A percentile compares a stretch with the other conserved stretches of the same genome.
phyloP scores from a whole-genome alignment of 495 filamentous ascomycete species.

The Gamarada debralockiae region DNA sequence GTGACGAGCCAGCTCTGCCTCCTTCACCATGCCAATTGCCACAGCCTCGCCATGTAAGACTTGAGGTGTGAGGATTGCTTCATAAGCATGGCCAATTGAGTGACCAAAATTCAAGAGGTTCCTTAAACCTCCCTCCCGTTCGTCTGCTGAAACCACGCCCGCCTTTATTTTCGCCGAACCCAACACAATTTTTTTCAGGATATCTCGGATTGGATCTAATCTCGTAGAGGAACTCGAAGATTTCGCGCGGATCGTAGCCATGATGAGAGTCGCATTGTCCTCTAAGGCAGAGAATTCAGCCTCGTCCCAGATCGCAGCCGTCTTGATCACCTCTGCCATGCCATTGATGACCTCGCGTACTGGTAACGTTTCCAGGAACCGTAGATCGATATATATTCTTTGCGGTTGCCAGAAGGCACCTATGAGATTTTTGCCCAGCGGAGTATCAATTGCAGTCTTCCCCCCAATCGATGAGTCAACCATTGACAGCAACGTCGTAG shows the following conservation, averaged over 20 bases:
- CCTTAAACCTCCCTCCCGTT: slow-evolving; percentile 88
- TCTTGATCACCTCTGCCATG: slow-evolving; percentile 99
- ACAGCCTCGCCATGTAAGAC: slow-evolving; percentile 94
- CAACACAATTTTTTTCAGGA: slow-evolving; percentile 81
- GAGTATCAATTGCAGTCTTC: slow-evolving; percentile 96
- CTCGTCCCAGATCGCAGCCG: slow-evolving; percentile 92
- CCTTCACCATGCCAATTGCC: slow-evolving; percentile 96
- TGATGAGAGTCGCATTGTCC: slow-evolving; percentile 68
- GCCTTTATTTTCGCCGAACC: slow-evolving; percentile 91
- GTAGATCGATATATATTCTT: slow-evolving; percentile 89
- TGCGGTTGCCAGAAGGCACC: slow-evolving; percentile 96
- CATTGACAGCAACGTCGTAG: slow-evolving; percentile 93
- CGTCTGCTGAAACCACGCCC: slow-evolving; percentile 86
- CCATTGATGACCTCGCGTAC: slow-evolving; percentile 96
- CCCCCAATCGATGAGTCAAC: slow-evolving; percentile 98
- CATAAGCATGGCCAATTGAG: slow-evolving; percentile 95
- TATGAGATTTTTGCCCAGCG: slow-evolving; percentile 94
- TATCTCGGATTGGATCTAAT: slow-evolving; percentile 65
- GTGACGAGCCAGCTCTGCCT: slow-evolving; percentile 88
- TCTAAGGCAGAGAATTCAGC: slow-evolving; percentile 83
- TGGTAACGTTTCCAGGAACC: slow-evolving; percentile 88
- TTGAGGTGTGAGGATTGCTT: slow-evolving; percentile 93
- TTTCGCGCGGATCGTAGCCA: slow-evolving; percentile 53
- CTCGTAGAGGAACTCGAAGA: slow-evolving; percentile 29
- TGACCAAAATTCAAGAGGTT: slow-evolving; percentile 98